Evolutionary conservation across 305 asterid genomes (phyloP).

Genomic region (Euphrasia arctica): DNA sequence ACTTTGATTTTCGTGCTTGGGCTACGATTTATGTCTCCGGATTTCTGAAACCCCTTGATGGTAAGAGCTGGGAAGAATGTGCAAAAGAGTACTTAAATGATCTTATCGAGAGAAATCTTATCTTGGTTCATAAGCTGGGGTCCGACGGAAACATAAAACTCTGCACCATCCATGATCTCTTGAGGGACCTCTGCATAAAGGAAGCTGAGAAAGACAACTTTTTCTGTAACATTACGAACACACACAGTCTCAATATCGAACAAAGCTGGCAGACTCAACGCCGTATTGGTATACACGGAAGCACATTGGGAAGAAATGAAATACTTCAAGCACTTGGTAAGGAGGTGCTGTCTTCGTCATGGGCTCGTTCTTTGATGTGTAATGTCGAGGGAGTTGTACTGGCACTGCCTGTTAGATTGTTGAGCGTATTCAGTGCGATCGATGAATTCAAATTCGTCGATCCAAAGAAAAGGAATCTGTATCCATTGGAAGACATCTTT

Average conservation of each 20-base stretch:
- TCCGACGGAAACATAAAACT: background rate
- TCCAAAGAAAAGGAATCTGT: background rate
- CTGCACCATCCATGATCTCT: conserved; percentile 2
- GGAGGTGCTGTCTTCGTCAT: background rate
- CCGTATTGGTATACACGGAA: background rate
- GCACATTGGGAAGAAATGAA: background rate
- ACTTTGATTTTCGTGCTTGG: conserved; percentile 4
- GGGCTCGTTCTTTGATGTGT: background rate
- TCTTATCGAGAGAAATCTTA: background rate
- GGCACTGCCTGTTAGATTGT: background rate
- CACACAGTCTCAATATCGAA: background rate
- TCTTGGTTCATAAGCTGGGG: background rate
- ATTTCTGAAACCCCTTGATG: background rate
- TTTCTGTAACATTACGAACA: background rate
- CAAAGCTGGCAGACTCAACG: background rate
- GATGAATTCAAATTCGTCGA: background rate
- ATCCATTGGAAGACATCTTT: background rate
- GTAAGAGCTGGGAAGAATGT: background rate
- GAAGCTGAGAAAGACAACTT: conserved; percentile 8
- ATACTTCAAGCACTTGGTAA: background rate
- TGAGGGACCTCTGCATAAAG: conserved; percentile 4
- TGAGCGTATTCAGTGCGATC: background rate
- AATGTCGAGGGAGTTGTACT: background rate
- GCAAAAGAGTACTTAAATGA: background rate
- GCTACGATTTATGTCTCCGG: conserved; percentile 1